Evolutionary conservation across 1,284 basidiomycete genomes (phyloP).

Genomic region (Naganishia sp.): DNA sequence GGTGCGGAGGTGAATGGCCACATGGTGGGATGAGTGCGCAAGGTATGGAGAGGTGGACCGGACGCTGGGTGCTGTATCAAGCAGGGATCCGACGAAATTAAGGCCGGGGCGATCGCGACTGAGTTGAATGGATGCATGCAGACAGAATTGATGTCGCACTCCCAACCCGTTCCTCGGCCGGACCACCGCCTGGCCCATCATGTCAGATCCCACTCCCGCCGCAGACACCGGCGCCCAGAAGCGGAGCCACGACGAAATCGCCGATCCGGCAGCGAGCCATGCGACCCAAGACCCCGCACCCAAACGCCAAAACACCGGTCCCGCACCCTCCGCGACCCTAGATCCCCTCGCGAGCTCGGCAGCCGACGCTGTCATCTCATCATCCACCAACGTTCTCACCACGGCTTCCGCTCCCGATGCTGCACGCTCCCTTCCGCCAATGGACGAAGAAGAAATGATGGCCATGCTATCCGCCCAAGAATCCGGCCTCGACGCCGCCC

Average conservation of each 20-base stretch:
- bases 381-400: constrained; percentile 1
- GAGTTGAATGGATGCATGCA: background rate
- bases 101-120: constrained; percentile 10
- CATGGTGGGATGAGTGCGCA: constrained; percentile 29
- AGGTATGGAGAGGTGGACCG: background rate
- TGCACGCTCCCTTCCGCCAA: constrained; percentile 5
- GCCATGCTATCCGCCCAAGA: constrained; percentile 27
- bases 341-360: background rate
- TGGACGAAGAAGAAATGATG: constrained; percentile 29
- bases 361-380: constrained; percentile 3
- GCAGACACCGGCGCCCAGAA: background rate
- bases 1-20: constrained; percentile 37
- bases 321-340: background rate
- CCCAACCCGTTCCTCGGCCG: no score
- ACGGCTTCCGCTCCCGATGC: background rate
- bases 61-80: no score
- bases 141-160: no score
- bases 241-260: constrained; percentile 7
- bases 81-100: background rate
- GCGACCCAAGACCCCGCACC: background rate
- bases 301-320: constrained; percentile 17
- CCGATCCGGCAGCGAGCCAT: background rate
- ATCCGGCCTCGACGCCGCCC: constrained; percentile 17
- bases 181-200: background rate
- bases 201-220: background rate